Percentiles rank a stretch among this genome's conserved stretches.
These are phyloP conservation scores for Kurtzmaniella quercitrusa DNA, from an alignment of 1,139 yeast genomes.

Conservation along the genomic window DNA sequence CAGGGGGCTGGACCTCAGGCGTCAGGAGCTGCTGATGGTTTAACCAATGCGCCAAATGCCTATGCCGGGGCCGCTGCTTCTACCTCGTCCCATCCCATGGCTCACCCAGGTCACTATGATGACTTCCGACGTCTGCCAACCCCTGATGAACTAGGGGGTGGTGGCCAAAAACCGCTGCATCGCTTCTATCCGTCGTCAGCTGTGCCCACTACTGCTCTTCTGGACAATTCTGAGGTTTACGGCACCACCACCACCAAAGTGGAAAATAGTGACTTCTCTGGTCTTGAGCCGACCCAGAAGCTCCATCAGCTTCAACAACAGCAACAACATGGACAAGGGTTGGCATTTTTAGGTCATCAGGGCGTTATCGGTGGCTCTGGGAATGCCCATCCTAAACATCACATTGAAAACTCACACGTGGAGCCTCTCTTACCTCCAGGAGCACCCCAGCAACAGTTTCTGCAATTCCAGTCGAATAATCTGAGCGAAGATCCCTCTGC, in stretches of 20 bases:
- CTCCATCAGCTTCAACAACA: constrained; percentile 10
- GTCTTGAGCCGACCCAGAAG: constrained; percentile 4
- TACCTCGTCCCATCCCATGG: neutral
- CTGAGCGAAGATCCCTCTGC: constrained; percentile 3
- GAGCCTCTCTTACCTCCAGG: constrained; percentile 6
- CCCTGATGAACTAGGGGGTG: constrained; percentile 1
- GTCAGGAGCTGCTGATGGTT: neutral
- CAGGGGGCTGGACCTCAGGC: constrained; percentile 1
- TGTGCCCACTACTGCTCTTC: constrained; percentile 65
- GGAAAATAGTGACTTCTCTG: neutral
- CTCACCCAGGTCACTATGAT: neutral
- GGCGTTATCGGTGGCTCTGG: neutral
- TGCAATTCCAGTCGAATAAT: constrained; percentile 3
- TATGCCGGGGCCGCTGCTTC: neutral
- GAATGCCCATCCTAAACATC: constrained; percentile 8
- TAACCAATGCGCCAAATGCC: neutral
- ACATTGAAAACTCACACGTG: constrained; percentile 8
- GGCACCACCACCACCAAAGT: constrained; percentile 54
- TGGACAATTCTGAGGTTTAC: constrained; percentile 58
- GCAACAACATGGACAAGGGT: constrained; percentile 6
- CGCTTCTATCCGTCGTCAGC: constrained; percentile 31
- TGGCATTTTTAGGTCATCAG: constrained; percentile 9
- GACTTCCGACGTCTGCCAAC: neutral
- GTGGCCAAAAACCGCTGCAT: constrained; percentile 2
- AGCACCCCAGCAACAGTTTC: constrained; percentile 6